A percentile compares a stretch with the other conserved stretches of the same genome.
Evolutionary conservation across 306 rosid genomes (phyloP).

Genomic region (Comarum palustre): DNA sequence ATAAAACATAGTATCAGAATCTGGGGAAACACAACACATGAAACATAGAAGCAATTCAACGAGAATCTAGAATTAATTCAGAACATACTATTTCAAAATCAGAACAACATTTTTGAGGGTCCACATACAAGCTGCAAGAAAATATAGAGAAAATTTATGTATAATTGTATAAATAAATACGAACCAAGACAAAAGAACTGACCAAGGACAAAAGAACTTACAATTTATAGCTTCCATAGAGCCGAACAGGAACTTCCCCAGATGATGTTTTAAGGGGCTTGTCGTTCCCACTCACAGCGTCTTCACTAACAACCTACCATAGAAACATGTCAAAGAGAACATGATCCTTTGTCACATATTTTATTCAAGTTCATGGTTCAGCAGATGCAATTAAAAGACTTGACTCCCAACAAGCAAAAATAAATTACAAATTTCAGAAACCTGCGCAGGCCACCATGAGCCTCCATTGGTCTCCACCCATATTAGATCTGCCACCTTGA

Average conservation of each 20-base stretch:
- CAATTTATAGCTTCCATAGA: conserved; percentile 63
- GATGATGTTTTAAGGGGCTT: conserved; percentile 36
- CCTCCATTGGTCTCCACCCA: conserved; percentile 38
- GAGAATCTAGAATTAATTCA: conserved; percentile 19
- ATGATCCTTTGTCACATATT: background rate
- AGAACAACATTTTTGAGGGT: conserved; percentile 50
- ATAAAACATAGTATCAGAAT: conserved; percentile 12
- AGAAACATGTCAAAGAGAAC: conserved; percentile 9
- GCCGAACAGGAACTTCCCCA: conserved; percentile 53
- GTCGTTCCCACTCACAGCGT: conserved; percentile 17
- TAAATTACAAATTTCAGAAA: conserved; percentile 22
- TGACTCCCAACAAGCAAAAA: conserved; percentile 4
- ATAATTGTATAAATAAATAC: conserved; percentile 4
- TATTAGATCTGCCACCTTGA: conserved; percentile 43
- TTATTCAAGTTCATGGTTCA: background rate
- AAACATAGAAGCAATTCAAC: background rate
- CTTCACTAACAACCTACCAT: conserved; percentile 59
- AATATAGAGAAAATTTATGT: conserved; percentile 16
- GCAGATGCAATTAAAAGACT: conserved; percentile 3
- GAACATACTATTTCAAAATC: conserved; percentile 49
- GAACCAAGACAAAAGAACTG: conserved; percentile 9
- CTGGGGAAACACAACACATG: background rate
- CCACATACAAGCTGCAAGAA: conserved; percentile 49
- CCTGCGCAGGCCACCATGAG: conserved; percentile 85
- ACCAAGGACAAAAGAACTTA: conserved; percentile 28